Evolutionary conservation across 192 early-diverging fungal genomes (phyloP).

Genomic region (Coemansia sp.): DNA sequence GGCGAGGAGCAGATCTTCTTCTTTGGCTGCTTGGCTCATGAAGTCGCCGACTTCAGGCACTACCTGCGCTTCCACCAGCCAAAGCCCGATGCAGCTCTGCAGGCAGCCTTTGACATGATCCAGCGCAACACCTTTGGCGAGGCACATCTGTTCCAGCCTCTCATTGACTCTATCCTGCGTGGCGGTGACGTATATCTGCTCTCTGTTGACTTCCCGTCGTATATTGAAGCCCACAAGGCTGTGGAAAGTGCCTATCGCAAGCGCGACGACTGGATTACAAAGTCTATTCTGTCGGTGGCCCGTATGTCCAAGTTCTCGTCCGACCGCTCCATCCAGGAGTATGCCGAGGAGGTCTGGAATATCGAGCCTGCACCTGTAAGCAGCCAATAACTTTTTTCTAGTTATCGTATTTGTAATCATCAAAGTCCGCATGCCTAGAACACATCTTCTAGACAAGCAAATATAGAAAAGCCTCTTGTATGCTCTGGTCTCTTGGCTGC

Average conservation of each 20-base stretch:
- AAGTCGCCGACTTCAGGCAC: conserved; percentile 95
- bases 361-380: conserved; percentile 59
- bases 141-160: conserved; percentile 68
- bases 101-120: conserved; percentile 78
- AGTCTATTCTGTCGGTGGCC: conserved; percentile 85
- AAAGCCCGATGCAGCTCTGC: conserved; percentile 75
- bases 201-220: conserved; percentile 80
- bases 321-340: conserved; percentile 86
- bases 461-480: no score
- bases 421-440: no score
- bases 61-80: conserved; percentile 78
- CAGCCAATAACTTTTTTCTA: conserved; percentile 10
- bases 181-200: conserved; percentile 75
- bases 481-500: no score
- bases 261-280: conserved; percentile 79
- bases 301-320: conserved; percentile 94
- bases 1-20: conserved; percentile 97
- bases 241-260: conserved; percentile 88
- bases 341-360: conserved; percentile 91
- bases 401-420: conserved; percentile 7
- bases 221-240: conserved; percentile 65
- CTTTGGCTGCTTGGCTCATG: conserved; percentile 87
- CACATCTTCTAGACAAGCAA: no score
- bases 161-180: conserved; percentile 75
- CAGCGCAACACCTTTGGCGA: conserved; percentile 81